Conservation (phyloP, 495 filamentous ascomycete species). For the Achaetomiella virescens region DNA sequence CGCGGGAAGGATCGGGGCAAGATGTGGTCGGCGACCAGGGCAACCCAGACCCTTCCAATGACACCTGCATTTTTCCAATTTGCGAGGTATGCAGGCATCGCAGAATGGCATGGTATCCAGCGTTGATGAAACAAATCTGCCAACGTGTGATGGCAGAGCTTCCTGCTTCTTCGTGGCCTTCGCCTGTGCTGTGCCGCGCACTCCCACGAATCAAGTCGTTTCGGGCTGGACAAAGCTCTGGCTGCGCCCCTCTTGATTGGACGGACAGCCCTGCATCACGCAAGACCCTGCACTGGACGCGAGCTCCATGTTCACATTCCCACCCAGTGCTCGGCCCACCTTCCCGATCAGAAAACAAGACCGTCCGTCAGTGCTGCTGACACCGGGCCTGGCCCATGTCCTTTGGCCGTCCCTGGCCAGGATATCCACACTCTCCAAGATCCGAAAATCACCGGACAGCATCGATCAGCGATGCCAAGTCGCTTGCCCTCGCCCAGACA, state of each 20-base stretch:
- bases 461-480: slow-evolving; percentile 3
- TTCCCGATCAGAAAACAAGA: neutral
- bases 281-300: too few species aligned
- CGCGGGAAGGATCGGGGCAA: neutral
- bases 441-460: neutral
- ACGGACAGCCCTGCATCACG: too few species aligned
- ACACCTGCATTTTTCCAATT: neutral
- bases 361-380: too few species aligned
- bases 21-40: neutral
- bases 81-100: neutral
- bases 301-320: too few species aligned
- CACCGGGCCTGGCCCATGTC: neutral
- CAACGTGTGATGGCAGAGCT: too few species aligned
- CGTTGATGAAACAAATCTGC: neutral
- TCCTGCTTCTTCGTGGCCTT: too few species aligned
- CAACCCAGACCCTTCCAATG: neutral
- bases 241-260: too few species aligned
- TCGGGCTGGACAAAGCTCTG: too few species aligned
- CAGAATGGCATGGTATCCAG: neutral
- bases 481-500: neutral
- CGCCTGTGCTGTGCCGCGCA: too few species aligned
- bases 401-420: neutral
- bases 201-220: too few species aligned
- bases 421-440: neutral
- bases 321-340: neutral